Evolutionary conservation across 106 monocot species (phyloP).

Genomic region (Acanthochlamys bracteata): DNA sequence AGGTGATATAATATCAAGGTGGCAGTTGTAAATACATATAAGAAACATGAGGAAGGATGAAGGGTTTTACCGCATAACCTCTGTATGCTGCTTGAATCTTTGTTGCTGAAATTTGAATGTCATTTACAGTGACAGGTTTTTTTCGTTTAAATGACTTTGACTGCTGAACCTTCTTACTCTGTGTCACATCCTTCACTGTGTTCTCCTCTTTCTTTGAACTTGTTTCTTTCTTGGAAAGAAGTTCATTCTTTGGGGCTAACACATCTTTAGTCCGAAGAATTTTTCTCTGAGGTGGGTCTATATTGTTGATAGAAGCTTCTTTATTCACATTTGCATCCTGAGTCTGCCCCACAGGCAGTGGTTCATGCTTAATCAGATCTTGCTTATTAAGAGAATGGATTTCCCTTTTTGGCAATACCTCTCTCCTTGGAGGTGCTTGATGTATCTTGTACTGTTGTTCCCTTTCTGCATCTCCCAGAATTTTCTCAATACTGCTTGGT

Average conservation of each 20-base stretch:
- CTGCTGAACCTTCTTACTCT: conserved; percentile 12
- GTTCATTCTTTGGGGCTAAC: neutral
- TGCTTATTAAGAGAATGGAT: neutral
- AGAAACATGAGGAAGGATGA: neutral
- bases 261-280: neutral
- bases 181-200: neutral
- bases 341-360: neutral
- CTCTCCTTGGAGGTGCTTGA: conserved; percentile 11
- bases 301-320: neutral
- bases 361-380: neutral
- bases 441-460: conserved; percentile 23
- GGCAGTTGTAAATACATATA: neutral
- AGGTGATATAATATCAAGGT: neutral
- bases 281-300: neutral
- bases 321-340: neutral
- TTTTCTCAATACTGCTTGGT: conserved; percentile 86
- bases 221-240: conserved; percentile 1
- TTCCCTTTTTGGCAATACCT: neutral
- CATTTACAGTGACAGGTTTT: conserved; percentile 8
- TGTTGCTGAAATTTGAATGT: conserved; percentile 37
- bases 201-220: neutral
- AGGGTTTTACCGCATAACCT: conserved; percentile 52
- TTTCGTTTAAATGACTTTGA: conserved; percentile 11
- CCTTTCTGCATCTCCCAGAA: conserved; percentile 64
- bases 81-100: conserved; percentile 78